Base-by-base conservation (phyloP, 352 stramenopile genomes). In the Globisporangium uncinulatum region DNA sequence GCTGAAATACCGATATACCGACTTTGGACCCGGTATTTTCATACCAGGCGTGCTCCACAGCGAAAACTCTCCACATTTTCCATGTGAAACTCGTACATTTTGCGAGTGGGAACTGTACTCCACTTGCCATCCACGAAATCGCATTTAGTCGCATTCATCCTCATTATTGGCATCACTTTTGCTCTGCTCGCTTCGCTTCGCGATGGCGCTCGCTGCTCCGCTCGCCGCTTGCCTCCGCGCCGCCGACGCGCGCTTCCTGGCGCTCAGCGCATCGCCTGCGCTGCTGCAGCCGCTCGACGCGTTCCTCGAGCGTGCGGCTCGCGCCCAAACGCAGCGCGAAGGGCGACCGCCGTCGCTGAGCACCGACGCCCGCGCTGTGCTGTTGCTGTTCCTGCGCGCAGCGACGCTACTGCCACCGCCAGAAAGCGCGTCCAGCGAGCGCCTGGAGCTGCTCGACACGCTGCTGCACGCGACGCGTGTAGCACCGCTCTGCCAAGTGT, bases 401-500 rank as follows among this genome's bases (percentile, higher is more conserved):
- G 34, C 57, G 6, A 19, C 44, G 36, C 52, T 59, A 0, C 29
- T 64, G 5, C 44, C 39, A 34, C 52, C 51, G 6, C 50, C 20
- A 1, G 13, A 39, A 20, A 51, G 32, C 10, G 34, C 14, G 4
- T 11, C 32, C 21, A 24, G 42, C 11, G 29, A 29, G 3, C 4
- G 2, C 3, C 15, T 39, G n/a, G 20, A 48, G 31, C 65, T 82
- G 24, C 19, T 71, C 9, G 34, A 56, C 13, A 56, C 71, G 20
- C 59, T 73, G 41, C 56, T 89, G n/a, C 79, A 87, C 39, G 58
- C 83, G 29, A 72, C 78, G 50, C 59, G 77, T 17, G n/a, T 92
- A 19, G 63, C 61, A 2, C 74, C 79, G 8, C 87, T 89, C 56
- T 89, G 81, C 58, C 74, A 87, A 54, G 44, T 91, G 6, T 83